Evolutionary conservation across 2,329 filamentous ascomycete species (phyloP), one percentile per base, ranked within the genome.

Genomic region (Chrysoporthe deuterocubensis): DNA sequence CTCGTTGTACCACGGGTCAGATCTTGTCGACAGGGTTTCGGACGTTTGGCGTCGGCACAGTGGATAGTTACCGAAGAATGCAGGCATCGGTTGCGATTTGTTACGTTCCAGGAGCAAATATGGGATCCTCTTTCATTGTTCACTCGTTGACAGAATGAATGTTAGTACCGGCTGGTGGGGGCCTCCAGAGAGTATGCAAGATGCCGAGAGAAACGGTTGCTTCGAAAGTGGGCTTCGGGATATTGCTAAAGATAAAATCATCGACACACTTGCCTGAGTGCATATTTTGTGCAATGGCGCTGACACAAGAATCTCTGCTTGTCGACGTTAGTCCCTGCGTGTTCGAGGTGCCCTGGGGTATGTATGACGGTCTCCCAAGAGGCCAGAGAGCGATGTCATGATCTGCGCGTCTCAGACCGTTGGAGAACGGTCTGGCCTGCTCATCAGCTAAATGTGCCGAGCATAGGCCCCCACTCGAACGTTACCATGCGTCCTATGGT

Each of bases 221-320:
- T 16, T 48, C 14, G 5, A 46, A 61, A 61, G 58, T 61, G 58
- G 58, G 3, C 26, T 61, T 44, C 42, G 40, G 58, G 13, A 44
- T 44, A 34, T 61, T 61, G 40, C 40, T 44, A 61, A 46, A 32
- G 40, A 61, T 46, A 61, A 61, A 44, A 34, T n/a, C 56, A 52
- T 46, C 66, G 32, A 54, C 58, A 2, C 56, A 43, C 59, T 52
- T 21, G 46, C 50, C 48, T 26, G 26, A 26, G 26, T 26, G 26
- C 26, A 26, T 26, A 26, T 26, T 26, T 26, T 26, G 9, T 40
- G 37, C 37, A 40, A 40, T 9, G 37, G 37, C 37, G 37, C 37
- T 6, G 37, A 9, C 5, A 7, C 9, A 6, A 40, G 37, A 9
- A 9, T 40, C 9, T 40, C 37, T 9, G 37, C 37, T 40, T 9